Evolutionary conservation across 2,329 filamentous ascomycete genomes (phyloP), one percentile per base, ranked within the genome.

Genomic region (Trichoderma afroharzianum): DNA sequence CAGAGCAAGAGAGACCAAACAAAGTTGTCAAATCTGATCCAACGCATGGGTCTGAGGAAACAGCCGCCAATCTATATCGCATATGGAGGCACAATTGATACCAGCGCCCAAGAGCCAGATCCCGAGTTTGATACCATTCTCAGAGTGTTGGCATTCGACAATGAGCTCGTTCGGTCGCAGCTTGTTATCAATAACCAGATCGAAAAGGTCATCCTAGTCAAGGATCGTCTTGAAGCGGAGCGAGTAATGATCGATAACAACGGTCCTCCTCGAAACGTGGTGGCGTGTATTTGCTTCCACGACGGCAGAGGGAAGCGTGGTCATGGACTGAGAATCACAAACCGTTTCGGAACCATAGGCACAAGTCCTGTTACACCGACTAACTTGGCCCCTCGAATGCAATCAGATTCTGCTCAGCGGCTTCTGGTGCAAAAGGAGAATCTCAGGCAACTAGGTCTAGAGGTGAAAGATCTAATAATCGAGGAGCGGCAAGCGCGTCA

Each of bases 191-290:
- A 91, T 73, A 88, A 94, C 75, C 82, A 84, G 7, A 93, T 98
- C 67, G 96, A 99, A 73, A 95, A 98, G 79, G 89, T 91, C 8
- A 88, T 97, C 6, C 85, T 99, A 1, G 89, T 98, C 68, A 85
- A 90, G 70, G 85, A 91, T 33, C 85, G 92, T 32, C 80, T 85
- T 1, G 87, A 93, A 70, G 96, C 91, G 1, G 85, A 91, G 57
- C 82, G 85, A 4, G 87, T 93, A 59, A 93, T 97, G 87, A 89
- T 92, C 72, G 85, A 86, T 68, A 85, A 84, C 26, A 82, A 82
- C 53, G 84, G 83, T 5, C 80, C 82, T n/a, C 90, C 91, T 1
- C 85, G 82, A 15, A 95, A 97, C 74, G 93, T 95, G 12, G 88
- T 85, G 68, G 88, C 90, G 71, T 95, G 93, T 75, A 89, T 96